Evolutionary conservation across 2,329 filamentous ascomycete species (phyloP).

Genomic region (Xylariomycetidae sp.): DNA sequence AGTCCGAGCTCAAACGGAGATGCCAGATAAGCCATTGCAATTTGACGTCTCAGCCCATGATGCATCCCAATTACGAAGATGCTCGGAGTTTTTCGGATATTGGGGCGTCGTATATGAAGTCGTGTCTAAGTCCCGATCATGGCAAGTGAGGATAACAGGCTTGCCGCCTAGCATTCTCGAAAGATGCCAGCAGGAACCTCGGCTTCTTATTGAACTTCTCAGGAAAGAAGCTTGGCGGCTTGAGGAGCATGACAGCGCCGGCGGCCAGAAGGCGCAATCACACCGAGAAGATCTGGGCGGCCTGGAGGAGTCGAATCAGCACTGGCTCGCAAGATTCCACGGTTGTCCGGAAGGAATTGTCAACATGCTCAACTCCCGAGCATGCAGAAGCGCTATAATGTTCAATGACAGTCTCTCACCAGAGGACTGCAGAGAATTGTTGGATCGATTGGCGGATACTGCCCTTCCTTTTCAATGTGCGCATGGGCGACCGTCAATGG

Average conservation of each 20-base stretch:
- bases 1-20: slow-evolving; percentile 28
- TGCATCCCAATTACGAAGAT: slow-evolving; percentile 45
- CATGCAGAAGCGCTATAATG: slow-evolving; percentile 78
- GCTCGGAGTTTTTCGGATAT: slow-evolving; percentile 50
- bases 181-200: slow-evolving; percentile 66
- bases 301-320: slow-evolving; percentile 33
- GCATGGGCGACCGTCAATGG: slow-evolving; percentile 66
- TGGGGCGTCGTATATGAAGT: slow-evolving; percentile 73
- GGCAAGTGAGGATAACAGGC: slow-evolving; percentile 42
- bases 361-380: slow-evolving; percentile 68
- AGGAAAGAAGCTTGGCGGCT: slow-evolving; percentile 68
- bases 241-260: slow-evolving; percentile 36
- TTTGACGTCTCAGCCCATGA: slow-evolving; percentile 64
- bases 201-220: slow-evolving; percentile 66
- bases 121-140: slow-evolving; percentile 3
- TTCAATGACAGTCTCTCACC: slow-evolving; percentile 66
- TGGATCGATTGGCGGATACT: slow-evolving; percentile 53
- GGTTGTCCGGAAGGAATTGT: slow-evolving; percentile 69
- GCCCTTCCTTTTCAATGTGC: slow-evolving; percentile 78
- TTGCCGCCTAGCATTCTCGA: slow-evolving; percentile 71
- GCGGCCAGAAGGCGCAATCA: background rate
- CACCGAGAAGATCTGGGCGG: slow-evolving; percentile 3
- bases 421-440: slow-evolving; percentile 52
- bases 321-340: slow-evolving; percentile 59
- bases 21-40: slow-evolving; percentile 46